phyloP scores from a whole-genome alignment of 768 basidiomycete species.

The Russula sp. region DNA sequence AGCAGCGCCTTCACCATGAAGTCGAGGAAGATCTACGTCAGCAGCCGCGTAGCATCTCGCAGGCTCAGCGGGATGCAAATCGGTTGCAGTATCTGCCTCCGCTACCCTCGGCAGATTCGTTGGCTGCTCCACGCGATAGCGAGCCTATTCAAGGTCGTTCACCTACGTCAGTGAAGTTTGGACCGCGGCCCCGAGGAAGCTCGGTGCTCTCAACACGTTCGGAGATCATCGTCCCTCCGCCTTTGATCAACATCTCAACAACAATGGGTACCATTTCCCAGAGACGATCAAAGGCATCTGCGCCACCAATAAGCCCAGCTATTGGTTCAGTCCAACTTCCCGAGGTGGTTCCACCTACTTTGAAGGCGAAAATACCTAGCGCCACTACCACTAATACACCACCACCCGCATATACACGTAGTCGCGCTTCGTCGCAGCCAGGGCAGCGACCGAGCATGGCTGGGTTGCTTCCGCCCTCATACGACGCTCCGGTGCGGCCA shows the following conservation, averaged over 20 bases:
- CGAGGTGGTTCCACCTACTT: slow-evolving; percentile 27
- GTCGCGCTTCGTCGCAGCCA: slow-evolving; percentile 72
- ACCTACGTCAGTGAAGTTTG: slow-evolving; percentile 33
- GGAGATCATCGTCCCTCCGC: slow-evolving; percentile 27
- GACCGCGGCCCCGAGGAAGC: slow-evolving; percentile 52
- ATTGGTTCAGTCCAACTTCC: slow-evolving; percentile 12
- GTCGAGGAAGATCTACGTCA: slow-evolving; percentile 29
- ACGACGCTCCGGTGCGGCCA: slow-evolving; percentile 46
- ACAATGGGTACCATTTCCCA: slow-evolving; percentile 61
- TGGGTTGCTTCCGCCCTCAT: slow-evolving; percentile 48
- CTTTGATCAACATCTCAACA: slow-evolving; percentile 53
- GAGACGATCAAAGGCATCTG: slow-evolving; percentile 60
- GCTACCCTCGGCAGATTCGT: slow-evolving; percentile 63
- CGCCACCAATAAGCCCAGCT: slow-evolving; percentile 40
- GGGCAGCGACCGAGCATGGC: slow-evolving; percentile 49
- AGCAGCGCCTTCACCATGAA: slow-evolving; percentile 29
- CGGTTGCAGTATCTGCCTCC: slow-evolving; percentile 38
- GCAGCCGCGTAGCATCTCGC: slow-evolving; percentile 19
- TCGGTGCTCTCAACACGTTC: slow-evolving; percentile 38
- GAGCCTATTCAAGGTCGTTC: slow-evolving; percentile 23
- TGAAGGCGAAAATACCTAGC: slow-evolving; percentile 35
- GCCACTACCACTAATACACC: background rate
- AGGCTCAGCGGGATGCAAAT: slow-evolving; percentile 17
- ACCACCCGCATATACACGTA: slow-evolving; percentile 35
- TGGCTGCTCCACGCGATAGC: slow-evolving; percentile 32